Evolutionary conservation across 2,329 filamentous ascomycete genomes (phyloP), one percentile per base, ranked within the genome.

Genomic region (Hymenoscyphus repandus): DNA sequence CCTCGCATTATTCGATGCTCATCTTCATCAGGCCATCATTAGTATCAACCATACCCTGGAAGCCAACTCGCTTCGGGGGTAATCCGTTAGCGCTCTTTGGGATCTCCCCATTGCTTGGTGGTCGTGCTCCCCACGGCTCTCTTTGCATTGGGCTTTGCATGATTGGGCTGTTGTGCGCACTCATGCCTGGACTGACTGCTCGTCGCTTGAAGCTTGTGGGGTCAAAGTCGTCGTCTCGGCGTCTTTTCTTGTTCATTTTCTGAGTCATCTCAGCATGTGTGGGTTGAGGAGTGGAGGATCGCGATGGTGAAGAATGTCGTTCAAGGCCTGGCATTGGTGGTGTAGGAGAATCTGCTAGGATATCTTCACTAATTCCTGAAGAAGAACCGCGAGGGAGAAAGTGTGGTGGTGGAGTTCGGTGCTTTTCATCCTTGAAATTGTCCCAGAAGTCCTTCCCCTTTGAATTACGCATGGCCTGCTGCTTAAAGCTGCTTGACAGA

Each of bases 31-130:
- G 76, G 1, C 90, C 88, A 67, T 96, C 92, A 66, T 90, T 90
- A n/a, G 92, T 92, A 69, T 96, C 92, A 15, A 82, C 86, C 91
- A 97, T 96, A 1, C 91, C 90, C 69, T 96, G 91, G 59, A 95
- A 78, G 7, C 90, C 90, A 12, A 95, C 76, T 32, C 88, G 74
- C 50, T 65, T 66, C 18, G 58, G 71, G 72, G 48, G 71, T 68
- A 79, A 72, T 22, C 69, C 56, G 53, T 76, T 72, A 45, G 73
- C 62, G 58, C 75, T 68, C 10, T 78, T 74, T 50, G 76, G 77
- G 6, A 74, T 71, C 41, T 69, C 68, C 3, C 59, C 59, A 47
- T 78, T 82, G 57, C 81, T 85, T 5, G 82, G 76, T 32, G 86
- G 79, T 13, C 84, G 75, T 6, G 82, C 84, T n/a, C 86, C 85